phyloP scores from a whole-genome alignment of 75 land plant genomes.

The Picea glauca region DNA sequence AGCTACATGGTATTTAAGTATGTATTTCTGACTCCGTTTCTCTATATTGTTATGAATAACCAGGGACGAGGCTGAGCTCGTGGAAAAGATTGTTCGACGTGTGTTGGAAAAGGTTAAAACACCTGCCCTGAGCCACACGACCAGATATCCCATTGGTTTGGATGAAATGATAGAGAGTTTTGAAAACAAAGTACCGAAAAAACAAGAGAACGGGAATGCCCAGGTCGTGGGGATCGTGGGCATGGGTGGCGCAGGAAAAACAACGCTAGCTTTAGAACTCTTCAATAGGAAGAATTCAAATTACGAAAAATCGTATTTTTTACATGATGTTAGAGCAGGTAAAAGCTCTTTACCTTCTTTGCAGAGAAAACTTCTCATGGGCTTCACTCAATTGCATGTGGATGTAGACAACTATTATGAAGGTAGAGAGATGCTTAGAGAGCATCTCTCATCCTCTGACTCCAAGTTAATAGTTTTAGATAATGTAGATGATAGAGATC shows the following conservation, averaged over 20 bases:
- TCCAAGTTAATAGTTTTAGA: too few species aligned
- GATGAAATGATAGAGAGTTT: not conserved
- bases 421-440: too few species aligned
- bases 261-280: not conserved
- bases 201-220: not conserved
- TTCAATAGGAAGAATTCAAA: not conserved
- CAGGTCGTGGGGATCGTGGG: constrained; percentile 3
- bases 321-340: not conserved
- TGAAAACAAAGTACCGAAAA: not conserved
- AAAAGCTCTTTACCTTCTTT: not conserved
- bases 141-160: not conserved
- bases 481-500: too few species aligned
- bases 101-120: not conserved
- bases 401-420: not conserved
- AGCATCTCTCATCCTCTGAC: too few species aligned
- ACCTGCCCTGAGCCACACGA: too few species aligned
- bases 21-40: not conserved
- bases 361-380: not conserved
- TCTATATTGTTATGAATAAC: not conserved
- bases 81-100: not conserved
- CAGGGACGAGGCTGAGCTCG: not conserved
- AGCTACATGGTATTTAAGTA: too few species aligned
- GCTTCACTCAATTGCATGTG: not conserved
- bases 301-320: not conserved
- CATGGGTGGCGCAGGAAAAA: not conserved